These are phyloP conservation scores for Penicillium oxalicum DNA, from an alignment of 2,329 filamentous ascomycete genomes.

Conservation along the genomic window DNA sequence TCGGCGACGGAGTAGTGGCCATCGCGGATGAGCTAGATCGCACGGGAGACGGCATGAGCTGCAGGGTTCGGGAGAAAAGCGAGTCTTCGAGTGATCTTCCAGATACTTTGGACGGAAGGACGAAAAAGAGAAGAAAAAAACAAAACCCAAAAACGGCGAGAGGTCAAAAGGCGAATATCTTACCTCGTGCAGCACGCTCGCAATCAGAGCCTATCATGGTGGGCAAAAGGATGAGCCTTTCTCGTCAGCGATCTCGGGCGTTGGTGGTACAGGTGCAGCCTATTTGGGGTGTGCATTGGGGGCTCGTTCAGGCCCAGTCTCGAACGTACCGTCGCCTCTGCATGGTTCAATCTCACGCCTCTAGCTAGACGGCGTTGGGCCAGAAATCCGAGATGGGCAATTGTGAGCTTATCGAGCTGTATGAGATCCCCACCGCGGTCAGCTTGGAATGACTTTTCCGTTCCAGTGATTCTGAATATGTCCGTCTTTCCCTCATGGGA, in stretches of 20 bases:
- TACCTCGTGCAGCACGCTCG: constrained; percentile 83
- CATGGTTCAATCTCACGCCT: constrained; percentile 82
- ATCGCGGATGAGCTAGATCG: constrained; percentile 76
- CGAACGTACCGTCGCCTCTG: constrained; percentile 67
- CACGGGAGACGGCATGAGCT: too few species aligned
- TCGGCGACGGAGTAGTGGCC: constrained; percentile 85
- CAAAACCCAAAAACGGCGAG: background rate
- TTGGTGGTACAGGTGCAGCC: background rate
- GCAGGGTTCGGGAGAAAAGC: too few species aligned
- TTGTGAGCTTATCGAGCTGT: constrained; percentile 92
- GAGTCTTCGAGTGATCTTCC: too few species aligned
- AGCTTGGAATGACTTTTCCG: constrained; percentile 4
- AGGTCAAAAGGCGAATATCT: constrained; percentile 6
- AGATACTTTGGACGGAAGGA: too few species aligned
- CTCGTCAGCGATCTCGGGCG: background rate
- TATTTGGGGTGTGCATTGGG: background rate
- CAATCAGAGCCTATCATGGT: constrained; percentile 51
- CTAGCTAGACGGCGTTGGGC: constrained; percentile 83
- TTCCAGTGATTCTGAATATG: too few species aligned
- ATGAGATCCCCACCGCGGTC: background rate
- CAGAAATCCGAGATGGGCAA: constrained; percentile 79
- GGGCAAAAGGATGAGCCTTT: background rate
- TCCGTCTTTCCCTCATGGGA: too few species aligned
- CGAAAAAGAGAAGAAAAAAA: background rate
- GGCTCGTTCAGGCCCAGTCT: too few species aligned